phyloP scores from a whole-genome alignment of 1,139 yeast genomes.

The Blastobotrys buckinghamii region DNA sequence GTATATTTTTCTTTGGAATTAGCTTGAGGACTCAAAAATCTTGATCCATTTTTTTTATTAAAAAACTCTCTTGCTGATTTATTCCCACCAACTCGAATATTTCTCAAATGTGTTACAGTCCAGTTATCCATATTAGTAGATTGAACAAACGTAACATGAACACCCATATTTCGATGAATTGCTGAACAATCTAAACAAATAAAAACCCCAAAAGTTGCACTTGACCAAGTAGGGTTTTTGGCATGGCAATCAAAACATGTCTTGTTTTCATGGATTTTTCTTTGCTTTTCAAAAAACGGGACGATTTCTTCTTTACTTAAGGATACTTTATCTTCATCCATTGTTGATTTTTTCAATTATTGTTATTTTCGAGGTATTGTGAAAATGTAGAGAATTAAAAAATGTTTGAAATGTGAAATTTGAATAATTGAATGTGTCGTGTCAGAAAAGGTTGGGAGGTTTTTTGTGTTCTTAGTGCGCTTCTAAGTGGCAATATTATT shows the following conservation, averaged over 20 bases:
- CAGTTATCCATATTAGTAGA: constrained; percentile 90
- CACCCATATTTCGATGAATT: constrained; percentile 93
- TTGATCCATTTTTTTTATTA: constrained; percentile 80
- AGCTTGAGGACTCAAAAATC: constrained; percentile 47
- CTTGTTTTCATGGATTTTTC: constrained; percentile 66
- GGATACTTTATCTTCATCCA: constrained; percentile 38
- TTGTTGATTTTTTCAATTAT: constrained; percentile 1
- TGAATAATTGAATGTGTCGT: no score
- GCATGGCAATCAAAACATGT: constrained; percentile 86
- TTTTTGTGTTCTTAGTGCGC: no score
- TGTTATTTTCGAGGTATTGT: no score
- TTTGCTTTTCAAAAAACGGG: constrained; percentile 51
- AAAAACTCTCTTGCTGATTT: constrained; percentile 78
- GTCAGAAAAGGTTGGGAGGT: no score
- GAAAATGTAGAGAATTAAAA: no score
- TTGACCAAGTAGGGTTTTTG: constrained; percentile 97
- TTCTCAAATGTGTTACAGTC: constrained; percentile 81
- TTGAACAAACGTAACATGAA: constrained; percentile 90
- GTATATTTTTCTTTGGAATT: constrained; percentile 78
- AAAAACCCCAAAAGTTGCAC: constrained; percentile 92
- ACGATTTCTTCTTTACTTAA: constrained; percentile 61
- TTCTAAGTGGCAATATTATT: no score
- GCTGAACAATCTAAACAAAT: constrained; percentile 95
- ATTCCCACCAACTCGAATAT: constrained; percentile 92
- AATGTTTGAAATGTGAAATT: no score